These are phyloP conservation scores for Phoma sp. DNA, from an alignment of 2,329 filamentous ascomycete species.

Conservation along the genomic window DNA sequence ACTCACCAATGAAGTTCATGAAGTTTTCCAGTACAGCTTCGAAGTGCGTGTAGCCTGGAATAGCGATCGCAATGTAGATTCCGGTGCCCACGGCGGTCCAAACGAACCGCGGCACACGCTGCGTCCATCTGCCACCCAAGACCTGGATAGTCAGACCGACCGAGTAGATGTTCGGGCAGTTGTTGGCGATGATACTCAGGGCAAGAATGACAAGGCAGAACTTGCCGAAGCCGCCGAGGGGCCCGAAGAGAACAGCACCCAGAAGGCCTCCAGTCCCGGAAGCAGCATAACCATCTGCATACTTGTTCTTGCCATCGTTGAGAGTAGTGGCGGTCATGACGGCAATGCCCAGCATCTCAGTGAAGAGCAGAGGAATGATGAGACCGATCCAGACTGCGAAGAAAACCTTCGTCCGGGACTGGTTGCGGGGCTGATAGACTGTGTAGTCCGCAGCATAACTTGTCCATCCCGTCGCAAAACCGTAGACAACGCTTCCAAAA, in stretches of 20 bases:
- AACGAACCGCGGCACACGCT: slow-evolving; percentile 69
- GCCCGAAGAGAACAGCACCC: slow-evolving; percentile 66
- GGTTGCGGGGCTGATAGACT: slow-evolving; percentile 73
- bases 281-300: slow-evolving; percentile 59
- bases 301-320: slow-evolving; percentile 62
- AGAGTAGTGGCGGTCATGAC: slow-evolving; percentile 68
- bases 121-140: slow-evolving; percentile 60
- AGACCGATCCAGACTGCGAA: slow-evolving; percentile 72
- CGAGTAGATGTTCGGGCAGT: slow-evolving; percentile 73
- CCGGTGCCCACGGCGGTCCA: slow-evolving; percentile 69
- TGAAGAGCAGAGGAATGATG: slow-evolving; percentile 74
- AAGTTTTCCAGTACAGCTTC: slow-evolving; percentile 71
- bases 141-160: slow-evolving; percentile 70
- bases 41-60: slow-evolving; percentile 72
- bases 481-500: slow-evolving; percentile 70
- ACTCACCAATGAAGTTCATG: slow-evolving; percentile 57
- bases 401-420: slow-evolving; percentile 68
- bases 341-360: slow-evolving; percentile 74
- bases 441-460: slow-evolving; percentile 79
- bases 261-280: slow-evolving; percentile 71
- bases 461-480: slow-evolving; percentile 76
- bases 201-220: slow-evolving; percentile 73
- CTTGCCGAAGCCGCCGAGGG: slow-evolving; percentile 71
- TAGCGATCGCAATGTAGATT: slow-evolving; percentile 71
- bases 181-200: slow-evolving; percentile 72